phyloP scores from a whole-genome alignment of 805 yeast species.

The Kuraishia cidri region DNA sequence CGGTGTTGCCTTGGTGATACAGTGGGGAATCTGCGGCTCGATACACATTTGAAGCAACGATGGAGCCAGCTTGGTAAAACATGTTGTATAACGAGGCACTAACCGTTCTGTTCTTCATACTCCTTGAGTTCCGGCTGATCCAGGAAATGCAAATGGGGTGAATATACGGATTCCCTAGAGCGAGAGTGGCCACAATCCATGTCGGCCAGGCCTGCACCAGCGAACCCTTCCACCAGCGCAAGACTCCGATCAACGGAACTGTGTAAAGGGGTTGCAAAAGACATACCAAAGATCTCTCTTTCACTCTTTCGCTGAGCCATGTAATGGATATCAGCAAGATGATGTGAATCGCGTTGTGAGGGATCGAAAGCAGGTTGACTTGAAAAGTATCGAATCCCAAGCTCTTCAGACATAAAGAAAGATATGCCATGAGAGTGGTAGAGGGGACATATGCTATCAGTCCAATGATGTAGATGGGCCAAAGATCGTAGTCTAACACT shows the following conservation, averaged over 20 bases:
- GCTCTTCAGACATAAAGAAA: constrained; percentile 36
- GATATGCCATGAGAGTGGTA: constrained; percentile 28
- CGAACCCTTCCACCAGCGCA: constrained; percentile 5
- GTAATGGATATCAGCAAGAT: constrained; percentile 21
- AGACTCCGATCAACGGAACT: constrained; percentile 6
- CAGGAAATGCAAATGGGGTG: constrained; percentile 45
- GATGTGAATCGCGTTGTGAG: constrained; percentile 25
- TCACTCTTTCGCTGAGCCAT: constrained; percentile 19
- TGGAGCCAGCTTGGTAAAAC: constrained; percentile 41
- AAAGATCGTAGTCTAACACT: constrained; percentile 37
- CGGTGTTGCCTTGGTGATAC: constrained; percentile 43
- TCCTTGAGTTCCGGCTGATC: constrained; percentile 50
- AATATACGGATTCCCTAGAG: constrained; percentile 29
- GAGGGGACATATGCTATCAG: constrained; percentile 28
- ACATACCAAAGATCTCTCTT: constrained; percentile 12
- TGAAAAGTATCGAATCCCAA: constrained; percentile 41
- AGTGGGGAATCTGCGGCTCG: constrained; percentile 44
- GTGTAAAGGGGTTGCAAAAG: constrained; percentile 9
- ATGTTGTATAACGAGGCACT: constrained; percentile 53
- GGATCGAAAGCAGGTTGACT: constrained; percentile 39
- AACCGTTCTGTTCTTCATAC: constrained; percentile 49
- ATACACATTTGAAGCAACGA: constrained; percentile 43
- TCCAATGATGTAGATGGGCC: constrained; percentile 47
- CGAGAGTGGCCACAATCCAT: constrained; percentile 7
- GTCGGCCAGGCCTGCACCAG: constrained; percentile 2